Base-by-base conservation (phyloP, 495 filamentous ascomycete genomes). In the Penicillium simplicissimum region DNA sequence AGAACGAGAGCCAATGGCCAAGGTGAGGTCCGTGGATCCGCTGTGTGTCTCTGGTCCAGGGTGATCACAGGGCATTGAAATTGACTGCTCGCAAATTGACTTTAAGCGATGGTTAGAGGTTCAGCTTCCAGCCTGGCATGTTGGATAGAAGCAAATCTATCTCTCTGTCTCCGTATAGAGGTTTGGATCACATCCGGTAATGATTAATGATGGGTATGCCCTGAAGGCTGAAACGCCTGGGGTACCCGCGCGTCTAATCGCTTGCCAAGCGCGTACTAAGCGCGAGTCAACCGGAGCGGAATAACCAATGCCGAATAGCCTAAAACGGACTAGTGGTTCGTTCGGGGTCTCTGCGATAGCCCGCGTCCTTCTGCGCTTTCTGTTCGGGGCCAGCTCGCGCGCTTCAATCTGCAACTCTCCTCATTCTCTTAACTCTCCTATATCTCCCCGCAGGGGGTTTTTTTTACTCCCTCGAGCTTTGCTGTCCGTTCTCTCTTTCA, bases 391-490 rank as follows among this genome's bases (percentile, higher is more conserved):
- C 66, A 71, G 60, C 72, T 75, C 71, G 76, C 72, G 72, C 69
- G 70, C 60, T 64, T 73, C 60, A 66, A 57, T 72, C 65, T 61
- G 59, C 63, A 64, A 83, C 69, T 31, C 70, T 69, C 47, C 75
- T 61, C 79, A 77, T 34, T 80, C 79, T 13, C 85, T 88, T 60
- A 85, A 80, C 55, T 57, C 52, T 40, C 40, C 64, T 47, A 60
- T 61, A 48, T 82, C 63, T 81, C 77, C 60, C 53, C 61, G 37
- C 66, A 64, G 62, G 62, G 62, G 62, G 48, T 55, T 47, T 28
- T n/a, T 85, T 82, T 45, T 31, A 3, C 82, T 85, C 83, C 80
- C 71, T 90, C 85, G 47, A 88, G 77, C 66, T 87, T 79, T 34
- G 89, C 93, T 34, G 56, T 45, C 60, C 55, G 48, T 25, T 60